Conservation (phyloP, 1,139 yeast species). For the Trichomonascaceae sp. region DNA sequence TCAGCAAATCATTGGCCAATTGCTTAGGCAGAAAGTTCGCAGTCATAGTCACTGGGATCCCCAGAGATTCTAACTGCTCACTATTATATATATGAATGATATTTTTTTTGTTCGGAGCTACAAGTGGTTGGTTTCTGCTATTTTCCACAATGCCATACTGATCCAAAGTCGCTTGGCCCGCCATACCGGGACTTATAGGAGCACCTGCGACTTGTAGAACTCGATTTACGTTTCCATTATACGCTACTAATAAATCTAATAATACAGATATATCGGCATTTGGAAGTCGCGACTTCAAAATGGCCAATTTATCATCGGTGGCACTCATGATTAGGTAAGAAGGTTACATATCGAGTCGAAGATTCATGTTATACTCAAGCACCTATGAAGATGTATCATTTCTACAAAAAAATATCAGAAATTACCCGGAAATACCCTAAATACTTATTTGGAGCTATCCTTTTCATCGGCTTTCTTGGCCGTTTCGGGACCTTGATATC, state of each 20-base stretch:
- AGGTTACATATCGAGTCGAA: not conserved
- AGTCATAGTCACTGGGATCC: conserved; percentile 47
- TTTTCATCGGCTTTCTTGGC: conserved; percentile 10
- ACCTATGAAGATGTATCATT: not conserved
- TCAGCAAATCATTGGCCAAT: conserved; percentile 42
- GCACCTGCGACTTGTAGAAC: conserved; percentile 25
- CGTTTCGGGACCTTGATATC: conserved; percentile 37
- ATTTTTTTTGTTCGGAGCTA: conserved; percentile 15
- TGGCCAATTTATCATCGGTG: conserved; percentile 30
- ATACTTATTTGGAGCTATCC: not conserved
- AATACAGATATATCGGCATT: conserved; percentile 24
- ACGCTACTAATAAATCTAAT: conserved; percentile 32
- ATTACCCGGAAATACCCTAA: not conserved
- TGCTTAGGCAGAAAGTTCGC: conserved; percentile 46
- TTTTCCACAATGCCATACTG: not conserved
- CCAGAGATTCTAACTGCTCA: conserved; percentile 34
- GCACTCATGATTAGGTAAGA: conserved; percentile 2
- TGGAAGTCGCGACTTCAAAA: conserved; percentile 25
- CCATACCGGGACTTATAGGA: not conserved
- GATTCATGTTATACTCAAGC: not conserved
- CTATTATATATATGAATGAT: conserved; percentile 27
- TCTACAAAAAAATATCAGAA: not conserved
- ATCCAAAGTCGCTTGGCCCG: not conserved
- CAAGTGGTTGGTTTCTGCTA: conserved; percentile 18
- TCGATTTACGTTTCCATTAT: conserved; percentile 28